Conservation (phyloP, 1,284 basidiomycete species). For the Papiliotrema nemorosa region DNA sequence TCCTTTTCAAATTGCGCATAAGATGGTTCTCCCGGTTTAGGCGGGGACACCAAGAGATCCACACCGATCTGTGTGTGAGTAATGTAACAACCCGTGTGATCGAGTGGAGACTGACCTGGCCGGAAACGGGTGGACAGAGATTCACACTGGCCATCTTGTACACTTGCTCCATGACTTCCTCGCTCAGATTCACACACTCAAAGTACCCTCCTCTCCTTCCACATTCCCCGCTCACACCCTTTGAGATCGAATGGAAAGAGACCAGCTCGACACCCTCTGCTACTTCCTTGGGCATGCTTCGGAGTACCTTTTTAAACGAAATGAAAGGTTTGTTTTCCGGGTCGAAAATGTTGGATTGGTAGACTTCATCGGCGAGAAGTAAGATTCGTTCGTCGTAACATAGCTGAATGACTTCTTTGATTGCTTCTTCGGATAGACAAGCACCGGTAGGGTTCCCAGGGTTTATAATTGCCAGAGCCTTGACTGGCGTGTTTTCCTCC, state of each 20-base stretch:
- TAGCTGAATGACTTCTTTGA: constrained; percentile 68
- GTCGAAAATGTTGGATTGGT: constrained; percentile 85
- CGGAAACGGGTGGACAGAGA: constrained; percentile 81
- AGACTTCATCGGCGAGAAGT: constrained; percentile 91
- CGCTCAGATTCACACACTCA: constrained; percentile 74
- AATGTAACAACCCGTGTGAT: too few species aligned
- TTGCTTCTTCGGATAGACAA: constrained; percentile 66
- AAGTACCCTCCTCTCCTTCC: constrained; percentile 92
- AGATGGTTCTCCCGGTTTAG: constrained; percentile 66
- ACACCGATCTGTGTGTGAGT: constrained; percentile 65
- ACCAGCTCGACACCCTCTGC: constrained; percentile 65
- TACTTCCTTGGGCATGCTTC: constrained; percentile 55
- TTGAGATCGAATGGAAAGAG: constrained; percentile 93
- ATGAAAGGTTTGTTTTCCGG: constrained; percentile 66
- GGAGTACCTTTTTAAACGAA: constrained; percentile 85
- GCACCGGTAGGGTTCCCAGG: constrained; percentile 93
- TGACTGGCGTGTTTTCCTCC: constrained; percentile 62
- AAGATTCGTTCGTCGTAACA: constrained; percentile 83
- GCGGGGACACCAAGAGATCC: constrained; percentile 84
- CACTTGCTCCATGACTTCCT: constrained; percentile 73
- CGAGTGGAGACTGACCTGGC: constrained; percentile 48
- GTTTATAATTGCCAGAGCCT: constrained; percentile 90
- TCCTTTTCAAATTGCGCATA: constrained; percentile 77
- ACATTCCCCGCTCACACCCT: constrained; percentile 91
- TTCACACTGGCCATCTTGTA: constrained; percentile 93